A percentile compares a stretch with the other conserved stretches of the same genome.
phyloP scores from a whole-genome alignment of 371 early-diverging fungal genomes.

The Mortierella sp. region DNA sequence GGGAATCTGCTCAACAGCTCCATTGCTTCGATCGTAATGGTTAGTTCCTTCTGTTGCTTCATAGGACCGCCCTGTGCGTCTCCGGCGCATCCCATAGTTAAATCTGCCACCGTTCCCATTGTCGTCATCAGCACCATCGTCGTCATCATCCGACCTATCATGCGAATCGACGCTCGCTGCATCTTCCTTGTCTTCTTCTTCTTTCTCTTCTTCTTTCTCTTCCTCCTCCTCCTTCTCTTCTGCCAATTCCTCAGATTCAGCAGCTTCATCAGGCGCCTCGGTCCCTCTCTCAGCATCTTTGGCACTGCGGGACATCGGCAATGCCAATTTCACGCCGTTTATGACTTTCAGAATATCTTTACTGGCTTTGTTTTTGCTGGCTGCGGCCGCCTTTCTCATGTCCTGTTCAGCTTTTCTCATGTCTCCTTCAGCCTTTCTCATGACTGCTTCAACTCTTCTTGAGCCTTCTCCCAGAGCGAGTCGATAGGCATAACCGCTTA shows the following conservation, averaged over 20 bases:
- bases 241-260: slow-evolving; percentile 4
- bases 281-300: not conserved
- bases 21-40: not conserved
- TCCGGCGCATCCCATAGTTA: not conserved
- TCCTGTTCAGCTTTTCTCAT: no score
- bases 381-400: no score
- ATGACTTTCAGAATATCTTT: no score
- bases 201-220: not conserved
- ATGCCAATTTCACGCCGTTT: not conserved
- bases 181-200: not conserved
- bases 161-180: not conserved
- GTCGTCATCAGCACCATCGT: not conserved
- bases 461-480: no score
- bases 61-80: not conserved
- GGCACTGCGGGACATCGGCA: not conserved
- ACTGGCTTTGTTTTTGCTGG: no score
- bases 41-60: not conserved
- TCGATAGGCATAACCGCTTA: no score
- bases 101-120: not conserved
- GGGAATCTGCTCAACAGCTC: not conserved
- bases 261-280: no score
- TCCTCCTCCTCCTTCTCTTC: not conserved
- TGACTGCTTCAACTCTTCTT: no score
- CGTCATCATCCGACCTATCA: not conserved
- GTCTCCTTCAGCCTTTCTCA: no score